Evolutionary conservation across 306 rosid genomes (phyloP).

Genomic region (Carpinus viminea): DNA sequence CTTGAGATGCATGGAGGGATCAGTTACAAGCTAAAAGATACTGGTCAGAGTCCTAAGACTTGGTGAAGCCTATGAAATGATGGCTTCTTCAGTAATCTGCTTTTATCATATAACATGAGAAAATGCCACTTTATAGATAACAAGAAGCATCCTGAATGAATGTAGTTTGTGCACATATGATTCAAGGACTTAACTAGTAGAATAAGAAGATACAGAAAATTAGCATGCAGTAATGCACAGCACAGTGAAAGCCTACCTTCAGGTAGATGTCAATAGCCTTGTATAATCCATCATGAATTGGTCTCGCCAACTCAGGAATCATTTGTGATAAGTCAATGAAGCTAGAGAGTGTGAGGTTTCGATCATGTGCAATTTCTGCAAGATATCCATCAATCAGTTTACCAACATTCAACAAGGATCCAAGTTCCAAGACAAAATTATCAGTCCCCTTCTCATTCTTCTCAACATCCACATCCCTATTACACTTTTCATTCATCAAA

Average conservation of each 20-base stretch:
- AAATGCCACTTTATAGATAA: neutral
- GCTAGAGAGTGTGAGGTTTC: conserved; percentile 54
- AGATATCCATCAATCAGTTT: conserved; percentile 76
- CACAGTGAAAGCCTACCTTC: conserved; percentile 54
- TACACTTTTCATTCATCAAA: conserved; percentile 45
- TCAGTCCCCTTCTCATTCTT: conserved; percentile 57
- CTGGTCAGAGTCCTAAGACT: neutral
- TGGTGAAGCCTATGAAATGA: neutral
- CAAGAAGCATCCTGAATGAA: neutral
- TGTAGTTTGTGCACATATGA: neutral
- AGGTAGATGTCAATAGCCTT: conserved; percentile 74
- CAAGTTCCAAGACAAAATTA: conserved; percentile 46
- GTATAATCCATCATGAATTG: conserved; percentile 82
- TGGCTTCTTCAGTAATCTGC: neutral
- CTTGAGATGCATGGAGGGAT: neutral
- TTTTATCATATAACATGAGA: neutral
- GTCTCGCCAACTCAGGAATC: conserved; percentile 69
- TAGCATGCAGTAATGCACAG: neutral
- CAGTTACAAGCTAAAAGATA: neutral
- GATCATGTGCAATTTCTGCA: conserved; percentile 69
- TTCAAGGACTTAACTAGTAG: neutral
- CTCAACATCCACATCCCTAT: conserved; percentile 35
- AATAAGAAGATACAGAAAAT: neutral
- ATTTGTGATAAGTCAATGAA: conserved; percentile 67
- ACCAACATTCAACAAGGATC: conserved; percentile 64